Conservation (phyloP, 1,284 basidiomycete species). For the Rhodotorula sp. region DNA sequence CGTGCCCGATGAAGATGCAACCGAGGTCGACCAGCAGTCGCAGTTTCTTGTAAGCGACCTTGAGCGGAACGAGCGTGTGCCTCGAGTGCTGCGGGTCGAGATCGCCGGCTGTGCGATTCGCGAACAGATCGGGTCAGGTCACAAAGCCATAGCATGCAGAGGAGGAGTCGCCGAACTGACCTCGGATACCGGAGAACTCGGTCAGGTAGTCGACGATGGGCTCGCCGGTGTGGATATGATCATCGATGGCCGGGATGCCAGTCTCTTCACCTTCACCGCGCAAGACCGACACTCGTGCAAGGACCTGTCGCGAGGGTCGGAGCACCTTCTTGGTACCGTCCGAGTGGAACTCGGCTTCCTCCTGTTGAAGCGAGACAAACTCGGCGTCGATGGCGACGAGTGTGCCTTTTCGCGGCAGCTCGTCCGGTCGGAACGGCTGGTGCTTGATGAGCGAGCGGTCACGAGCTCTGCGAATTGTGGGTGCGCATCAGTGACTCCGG, state of each 20-base stretch:
- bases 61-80: conserved; percentile 89
- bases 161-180: conserved; percentile 53
- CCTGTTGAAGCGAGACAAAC: conserved; percentile 96
- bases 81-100: conserved; percentile 78
- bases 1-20: conserved; percentile 96
- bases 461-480: conserved; percentile 61
- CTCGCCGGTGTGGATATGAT: conserved; percentile 95
- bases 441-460: conserved; percentile 74
- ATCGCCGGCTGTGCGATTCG: conserved; percentile 72
- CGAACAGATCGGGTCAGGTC: neutral
- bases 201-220: conserved; percentile 94
- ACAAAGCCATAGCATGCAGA: neutral
- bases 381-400: conserved; percentile 95
- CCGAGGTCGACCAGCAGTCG: conserved; percentile 88
- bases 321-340: conserved; percentile 92
- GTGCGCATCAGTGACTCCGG: neutral
- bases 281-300: conserved; percentile 92
- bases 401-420: conserved; percentile 80
- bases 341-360: conserved; percentile 91
- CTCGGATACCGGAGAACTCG: conserved; percentile 92
- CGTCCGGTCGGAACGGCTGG: conserved; percentile 66
- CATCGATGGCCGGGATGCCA: conserved; percentile 92
- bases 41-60: conserved; percentile 97
- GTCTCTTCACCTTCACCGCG: conserved; percentile 77
- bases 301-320: conserved; percentile 82